phyloP scores from a whole-genome alignment of 139 green algal genomes.

The Tetraselmis striata region DNA sequence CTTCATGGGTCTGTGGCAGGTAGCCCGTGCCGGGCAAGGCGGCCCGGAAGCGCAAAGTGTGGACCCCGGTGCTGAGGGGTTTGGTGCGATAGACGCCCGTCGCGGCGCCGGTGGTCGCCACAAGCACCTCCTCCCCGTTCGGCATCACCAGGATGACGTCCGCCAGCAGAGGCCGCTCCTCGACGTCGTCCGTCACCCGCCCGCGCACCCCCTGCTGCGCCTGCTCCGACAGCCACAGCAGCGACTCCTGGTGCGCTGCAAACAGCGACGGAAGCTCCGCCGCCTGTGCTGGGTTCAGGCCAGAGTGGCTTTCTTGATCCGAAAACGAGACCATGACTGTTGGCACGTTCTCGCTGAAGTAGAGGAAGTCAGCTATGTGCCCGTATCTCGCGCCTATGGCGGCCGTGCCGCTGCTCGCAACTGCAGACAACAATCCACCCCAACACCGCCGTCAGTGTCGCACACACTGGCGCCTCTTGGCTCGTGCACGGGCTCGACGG shows the following conservation, averaged over 20 bases:
- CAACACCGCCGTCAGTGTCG: background rate
- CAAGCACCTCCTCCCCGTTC: background rate
- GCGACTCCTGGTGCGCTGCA: background rate
- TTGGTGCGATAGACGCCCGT: background rate
- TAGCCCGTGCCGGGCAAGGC: background rate
- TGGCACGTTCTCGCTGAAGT: background rate
- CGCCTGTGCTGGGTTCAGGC: background rate
- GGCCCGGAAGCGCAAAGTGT: background rate
- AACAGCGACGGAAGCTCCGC: background rate
- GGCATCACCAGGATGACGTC: background rate
- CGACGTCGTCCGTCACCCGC: background rate
- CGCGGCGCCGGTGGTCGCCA: background rate
- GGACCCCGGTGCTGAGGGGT: background rate
- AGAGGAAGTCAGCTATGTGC: background rate
- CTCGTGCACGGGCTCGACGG: too few species aligned
- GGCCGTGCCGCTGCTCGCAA: background rate
- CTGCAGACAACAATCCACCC: background rate
- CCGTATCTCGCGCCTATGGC: background rate
- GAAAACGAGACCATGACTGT: background rate
- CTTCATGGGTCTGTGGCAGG: background rate
- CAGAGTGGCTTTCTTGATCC: background rate
- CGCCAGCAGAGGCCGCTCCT: background rate
- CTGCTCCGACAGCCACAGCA: background rate
- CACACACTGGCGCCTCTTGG: too few species aligned
- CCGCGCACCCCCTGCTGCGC: background rate